These are phyloP conservation scores for Mucuna pruriens DNA, from an alignment of 306 rosid species.

Conservation along the genomic window DNA sequence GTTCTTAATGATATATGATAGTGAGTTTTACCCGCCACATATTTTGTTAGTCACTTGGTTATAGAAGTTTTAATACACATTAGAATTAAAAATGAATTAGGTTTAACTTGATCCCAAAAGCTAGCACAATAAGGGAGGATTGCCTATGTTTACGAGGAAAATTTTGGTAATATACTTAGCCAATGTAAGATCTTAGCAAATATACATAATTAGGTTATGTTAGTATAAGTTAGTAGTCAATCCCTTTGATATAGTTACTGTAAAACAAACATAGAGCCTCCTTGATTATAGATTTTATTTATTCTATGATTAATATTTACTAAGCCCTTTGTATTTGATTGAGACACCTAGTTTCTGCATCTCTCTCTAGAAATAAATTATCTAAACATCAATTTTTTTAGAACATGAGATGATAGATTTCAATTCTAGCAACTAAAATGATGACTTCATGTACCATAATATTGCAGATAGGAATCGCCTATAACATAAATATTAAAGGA, in stretches of 20 bases:
- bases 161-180: not conserved
- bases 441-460: not conserved
- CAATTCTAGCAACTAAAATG: not conserved
- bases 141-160: not conserved
- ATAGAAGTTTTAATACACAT: not conserved
- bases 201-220: not conserved
- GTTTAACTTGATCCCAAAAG: not conserved
- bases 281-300: not conserved
- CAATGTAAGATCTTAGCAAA: not conserved
- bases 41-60: not conserved
- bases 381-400: not conserved
- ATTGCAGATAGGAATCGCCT: not conserved
- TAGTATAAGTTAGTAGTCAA: not conserved
- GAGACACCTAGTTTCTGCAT: not conserved
- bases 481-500: not conserved
- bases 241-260: not conserved
- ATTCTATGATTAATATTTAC: not conserved
- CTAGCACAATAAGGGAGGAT: not conserved
- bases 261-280: not conserved
- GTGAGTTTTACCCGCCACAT: not conserved
- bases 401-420: constrained; percentile 26
- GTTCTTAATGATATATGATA: not conserved
- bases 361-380: not conserved
- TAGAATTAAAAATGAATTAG: not conserved
- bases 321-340: not conserved